These are phyloP conservation scores for Cercospora sp. DNA, from an alignment of 2,329 filamentous ascomycete genomes.

Conservation along the genomic window DNA sequence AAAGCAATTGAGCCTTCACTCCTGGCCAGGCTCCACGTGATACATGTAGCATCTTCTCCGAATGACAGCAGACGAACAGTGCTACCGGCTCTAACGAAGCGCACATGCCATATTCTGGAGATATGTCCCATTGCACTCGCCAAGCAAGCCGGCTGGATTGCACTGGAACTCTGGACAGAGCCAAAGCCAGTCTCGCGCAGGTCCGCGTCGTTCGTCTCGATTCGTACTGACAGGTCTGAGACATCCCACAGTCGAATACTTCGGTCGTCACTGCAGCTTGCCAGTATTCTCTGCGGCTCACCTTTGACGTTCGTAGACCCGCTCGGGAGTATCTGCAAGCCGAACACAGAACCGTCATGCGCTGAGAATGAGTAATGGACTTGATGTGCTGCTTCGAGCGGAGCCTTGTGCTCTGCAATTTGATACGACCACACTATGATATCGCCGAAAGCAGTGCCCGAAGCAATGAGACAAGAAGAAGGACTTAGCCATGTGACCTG, in stretches of 20 bases:
- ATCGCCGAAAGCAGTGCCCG: constrained; percentile 92
- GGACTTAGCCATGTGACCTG: constrained; percentile 64
- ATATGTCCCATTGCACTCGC: constrained; percentile 80
- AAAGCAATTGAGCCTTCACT: constrained; percentile 40
- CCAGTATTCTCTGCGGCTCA: constrained; percentile 62
- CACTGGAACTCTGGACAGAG: constrained; percentile 35
- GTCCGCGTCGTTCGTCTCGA: constrained; percentile 25
- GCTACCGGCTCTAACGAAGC: constrained; percentile 28
- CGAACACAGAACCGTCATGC: constrained; percentile 93
- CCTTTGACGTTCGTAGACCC: constrained; percentile 40
- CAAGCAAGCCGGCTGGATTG: constrained; percentile 49
- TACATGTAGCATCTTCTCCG: constrained; percentile 78
- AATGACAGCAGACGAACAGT: constrained; percentile 67
- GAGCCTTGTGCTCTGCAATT: not conserved
- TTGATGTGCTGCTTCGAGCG: constrained; percentile 35
- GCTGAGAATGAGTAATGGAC: constrained; percentile 61
- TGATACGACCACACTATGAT: constrained; percentile 83
- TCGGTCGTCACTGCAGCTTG: constrained; percentile 92
- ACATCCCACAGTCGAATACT: constrained; percentile 89
- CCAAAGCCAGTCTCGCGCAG: constrained; percentile 50
- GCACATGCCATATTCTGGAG: constrained; percentile 86
- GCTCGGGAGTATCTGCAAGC: constrained; percentile 70
- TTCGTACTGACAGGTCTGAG: constrained; percentile 49
- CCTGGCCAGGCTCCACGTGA: constrained; percentile 58
- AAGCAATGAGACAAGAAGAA: constrained; percentile 69